A percentile compares a stretch with the other conserved stretches of the same genome.
Conservation (phyloP, 2,329 filamentous ascomycete species). For the Cytospora leucostoma region DNA sequence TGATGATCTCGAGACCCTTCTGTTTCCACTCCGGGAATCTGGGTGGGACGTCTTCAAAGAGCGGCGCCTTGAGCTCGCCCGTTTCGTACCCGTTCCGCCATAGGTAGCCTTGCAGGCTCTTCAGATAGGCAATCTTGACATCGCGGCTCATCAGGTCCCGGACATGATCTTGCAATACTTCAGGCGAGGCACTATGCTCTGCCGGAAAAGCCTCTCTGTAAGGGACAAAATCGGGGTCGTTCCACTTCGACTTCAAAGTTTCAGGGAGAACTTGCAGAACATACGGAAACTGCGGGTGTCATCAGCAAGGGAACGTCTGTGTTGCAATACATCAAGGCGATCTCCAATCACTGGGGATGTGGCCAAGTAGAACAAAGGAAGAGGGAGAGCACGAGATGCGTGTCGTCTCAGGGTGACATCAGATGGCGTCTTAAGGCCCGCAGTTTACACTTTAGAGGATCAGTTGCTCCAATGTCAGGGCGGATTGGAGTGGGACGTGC, state of each 20-base stretch:
- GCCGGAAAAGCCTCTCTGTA: slow-evolving; percentile 73
- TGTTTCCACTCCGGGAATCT: slow-evolving; percentile 61
- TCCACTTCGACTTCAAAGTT: slow-evolving; percentile 68
- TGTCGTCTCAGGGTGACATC: slow-evolving; percentile 13
- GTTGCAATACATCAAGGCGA: background rate
- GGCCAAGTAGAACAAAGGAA: slow-evolving; percentile 13
- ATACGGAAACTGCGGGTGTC: slow-evolving; percentile 68
- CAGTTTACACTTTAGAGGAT: background rate
- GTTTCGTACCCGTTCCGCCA: slow-evolving; percentile 74
- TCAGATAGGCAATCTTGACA: slow-evolving; percentile 75
- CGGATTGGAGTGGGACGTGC: slow-evolving; percentile 9
- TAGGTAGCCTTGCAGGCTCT: slow-evolving; percentile 76
- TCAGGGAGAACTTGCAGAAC: slow-evolving; percentile 66
- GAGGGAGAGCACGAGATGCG: slow-evolving; percentile 8
- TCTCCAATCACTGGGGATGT: slow-evolving; percentile 13
- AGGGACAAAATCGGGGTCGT: slow-evolving; percentile 60
- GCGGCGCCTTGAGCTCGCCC: slow-evolving; percentile 68
- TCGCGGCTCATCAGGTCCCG: slow-evolving; percentile 70
- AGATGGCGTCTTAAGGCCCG: slow-evolving; percentile 9
- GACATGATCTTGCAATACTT: slow-evolving; percentile 66
- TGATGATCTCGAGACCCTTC: slow-evolving; percentile 62
- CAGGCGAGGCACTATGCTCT: slow-evolving; percentile 59
- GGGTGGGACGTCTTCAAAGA: slow-evolving; percentile 74
- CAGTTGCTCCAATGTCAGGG: slow-evolving; percentile 17
- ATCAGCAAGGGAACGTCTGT: slow-evolving; percentile 16